phyloP scores from a whole-genome alignment of 1,284 basidiomycete genomes.

The Ustilago xerochloae region DNA sequence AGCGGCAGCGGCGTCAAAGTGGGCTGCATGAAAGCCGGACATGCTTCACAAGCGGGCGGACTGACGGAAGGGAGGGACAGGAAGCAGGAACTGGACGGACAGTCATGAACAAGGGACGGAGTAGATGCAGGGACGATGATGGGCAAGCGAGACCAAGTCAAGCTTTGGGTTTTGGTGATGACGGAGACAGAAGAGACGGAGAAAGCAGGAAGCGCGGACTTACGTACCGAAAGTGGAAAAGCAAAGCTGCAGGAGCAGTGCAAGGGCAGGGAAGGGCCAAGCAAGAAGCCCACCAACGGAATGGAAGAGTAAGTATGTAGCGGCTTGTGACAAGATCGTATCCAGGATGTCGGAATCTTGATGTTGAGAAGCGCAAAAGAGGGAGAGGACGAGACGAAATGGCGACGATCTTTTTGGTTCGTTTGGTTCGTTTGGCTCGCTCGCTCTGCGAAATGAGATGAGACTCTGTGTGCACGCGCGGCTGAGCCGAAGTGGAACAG shows the following conservation, averaged over 20 bases:
- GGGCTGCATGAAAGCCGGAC: conserved; percentile 4
- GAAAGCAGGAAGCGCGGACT: too few species aligned
- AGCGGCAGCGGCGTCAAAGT: neutral
- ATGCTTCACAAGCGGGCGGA: neutral
- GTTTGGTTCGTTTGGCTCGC: too few species aligned
- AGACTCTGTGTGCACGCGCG: neutral
- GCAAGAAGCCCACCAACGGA: neutral
- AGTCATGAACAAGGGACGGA: neutral
- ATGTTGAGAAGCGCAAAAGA: neutral
- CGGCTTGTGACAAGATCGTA: conserved; percentile 1
- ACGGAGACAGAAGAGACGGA: too few species aligned
- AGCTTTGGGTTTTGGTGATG: too few species aligned
- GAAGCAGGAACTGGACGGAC: neutral
- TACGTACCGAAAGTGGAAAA: conserved; percentile 2
- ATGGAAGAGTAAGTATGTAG: too few species aligned
- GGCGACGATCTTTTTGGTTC: too few species aligned
- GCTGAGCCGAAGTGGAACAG: neutral
- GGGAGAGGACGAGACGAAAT: neutral
- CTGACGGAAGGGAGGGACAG: neutral
- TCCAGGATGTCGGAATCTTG: conserved; percentile 1
- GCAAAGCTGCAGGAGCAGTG: too few species aligned
- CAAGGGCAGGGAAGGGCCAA: neutral
- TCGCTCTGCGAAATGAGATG: conserved; percentile 3
- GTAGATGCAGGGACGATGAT: conserved; percentile 8
- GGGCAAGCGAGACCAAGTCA: too few species aligned